Evolutionary conservation across 2,329 filamentous ascomycete species (phyloP).

Genomic region (Allantophomopsis lycopodina): DNA sequence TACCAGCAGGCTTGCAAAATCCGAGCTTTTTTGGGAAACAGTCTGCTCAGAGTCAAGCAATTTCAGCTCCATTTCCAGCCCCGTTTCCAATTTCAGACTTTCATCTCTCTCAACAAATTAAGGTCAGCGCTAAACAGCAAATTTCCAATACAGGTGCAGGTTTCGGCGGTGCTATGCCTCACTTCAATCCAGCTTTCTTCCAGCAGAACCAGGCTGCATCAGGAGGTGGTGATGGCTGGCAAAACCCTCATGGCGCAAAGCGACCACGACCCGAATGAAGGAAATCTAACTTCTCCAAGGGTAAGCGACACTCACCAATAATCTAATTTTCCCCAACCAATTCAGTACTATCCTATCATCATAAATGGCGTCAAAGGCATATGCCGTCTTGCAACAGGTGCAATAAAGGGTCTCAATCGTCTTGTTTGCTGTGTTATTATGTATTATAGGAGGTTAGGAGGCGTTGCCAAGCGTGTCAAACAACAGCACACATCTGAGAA

Average conservation of each 20-base stretch:
- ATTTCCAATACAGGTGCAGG: slow-evolving; percentile 23
- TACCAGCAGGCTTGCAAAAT: no score
- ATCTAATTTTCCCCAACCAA: background rate
- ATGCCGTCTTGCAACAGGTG: no score
- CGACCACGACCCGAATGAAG: slow-evolving; percentile 54
- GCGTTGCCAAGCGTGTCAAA: no score
- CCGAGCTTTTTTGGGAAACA: no score
- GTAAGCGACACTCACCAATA: background rate
- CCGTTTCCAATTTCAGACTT: no score
- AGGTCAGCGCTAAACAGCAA: slow-evolving; percentile 6
- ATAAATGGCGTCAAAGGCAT: background rate
- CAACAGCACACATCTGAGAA: no score
- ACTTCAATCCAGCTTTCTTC: slow-evolving; percentile 67
- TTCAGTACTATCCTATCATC: background rate
- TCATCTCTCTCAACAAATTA: no score
- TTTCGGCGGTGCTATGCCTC: slow-evolving; percentile 55
- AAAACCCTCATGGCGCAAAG: slow-evolving; percentile 75
- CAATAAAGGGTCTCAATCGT: no score
- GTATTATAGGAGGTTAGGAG: no score
- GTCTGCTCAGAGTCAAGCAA: no score
- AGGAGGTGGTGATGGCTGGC: slow-evolving; percentile 38
- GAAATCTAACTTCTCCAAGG: background rate
- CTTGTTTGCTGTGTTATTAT: no score
- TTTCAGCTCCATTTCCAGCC: no score
- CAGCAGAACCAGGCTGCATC: slow-evolving; percentile 30